These are phyloP conservation scores for Fusarium clavum DNA, from an alignment of 2,329 filamentous ascomycete genomes.

Conservation along the genomic window DNA sequence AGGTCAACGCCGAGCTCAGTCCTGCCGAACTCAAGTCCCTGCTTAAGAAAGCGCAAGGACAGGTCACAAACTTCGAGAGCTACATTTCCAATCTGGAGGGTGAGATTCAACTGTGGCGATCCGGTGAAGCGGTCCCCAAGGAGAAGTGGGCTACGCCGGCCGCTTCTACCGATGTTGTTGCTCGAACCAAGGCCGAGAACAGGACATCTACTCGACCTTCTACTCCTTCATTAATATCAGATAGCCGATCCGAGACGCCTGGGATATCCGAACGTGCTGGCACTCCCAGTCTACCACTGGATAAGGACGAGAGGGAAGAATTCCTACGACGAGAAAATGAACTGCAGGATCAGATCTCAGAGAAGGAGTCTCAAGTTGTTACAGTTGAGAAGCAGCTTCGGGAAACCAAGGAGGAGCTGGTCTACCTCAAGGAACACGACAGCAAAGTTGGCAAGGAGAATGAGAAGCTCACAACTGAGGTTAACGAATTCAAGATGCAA, in stretches of 20 bases:
- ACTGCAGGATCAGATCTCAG: slow-evolving; percentile 93
- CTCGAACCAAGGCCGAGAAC: slow-evolving; percentile 56
- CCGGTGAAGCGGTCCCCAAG: slow-evolving; percentile 87
- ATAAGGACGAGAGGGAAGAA: slow-evolving; percentile 97
- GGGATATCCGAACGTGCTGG: slow-evolving; percentile 81
- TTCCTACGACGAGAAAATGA: slow-evolving; percentile 96
- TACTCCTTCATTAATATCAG: slow-evolving; percentile 63
- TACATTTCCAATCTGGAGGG: slow-evolving; percentile 87
- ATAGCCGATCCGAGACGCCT: slow-evolving; percentile 72
- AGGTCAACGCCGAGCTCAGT: slow-evolving; percentile 98
- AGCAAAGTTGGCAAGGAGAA: slow-evolving; percentile 88
- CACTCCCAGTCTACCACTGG: slow-evolving; percentile 87
- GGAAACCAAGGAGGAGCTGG: slow-evolving; percentile 87
- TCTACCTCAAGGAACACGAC: slow-evolving; percentile 86
- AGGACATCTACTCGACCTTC: slow-evolving; percentile 62
- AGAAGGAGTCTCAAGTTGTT: slow-evolving; percentile 86
- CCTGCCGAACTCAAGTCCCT: slow-evolving; percentile 93
- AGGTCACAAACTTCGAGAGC: slow-evolving; percentile 87
- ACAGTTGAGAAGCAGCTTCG: slow-evolving; percentile 82
- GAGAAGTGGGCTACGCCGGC: slow-evolving; percentile 85
- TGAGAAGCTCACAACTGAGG: slow-evolving; percentile 84
- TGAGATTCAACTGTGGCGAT: slow-evolving; percentile 88
- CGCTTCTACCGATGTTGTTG: slow-evolving; percentile 61
- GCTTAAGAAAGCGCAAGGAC: slow-evolving; percentile 90
- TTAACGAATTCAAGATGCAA: slow-evolving; percentile 96